These are phyloP conservation scores for Panicum hallii DNA, from an alignment of 202 grass and related monocot genomes.

Conservation along the genomic window DNA sequence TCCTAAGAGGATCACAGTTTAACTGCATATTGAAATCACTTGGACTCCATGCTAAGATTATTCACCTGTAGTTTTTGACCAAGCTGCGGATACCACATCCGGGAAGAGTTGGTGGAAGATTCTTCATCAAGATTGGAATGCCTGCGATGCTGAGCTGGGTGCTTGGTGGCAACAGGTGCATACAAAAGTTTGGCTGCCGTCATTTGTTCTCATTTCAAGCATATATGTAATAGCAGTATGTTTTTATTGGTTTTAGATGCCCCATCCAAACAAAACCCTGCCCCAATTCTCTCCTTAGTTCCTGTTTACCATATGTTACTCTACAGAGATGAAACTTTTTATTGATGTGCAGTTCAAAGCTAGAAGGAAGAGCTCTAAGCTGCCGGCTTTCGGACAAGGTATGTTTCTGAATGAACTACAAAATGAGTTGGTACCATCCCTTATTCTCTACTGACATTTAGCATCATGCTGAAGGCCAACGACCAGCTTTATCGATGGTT, in stretches of 20 bases:
- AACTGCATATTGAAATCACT: conserved; percentile 31
- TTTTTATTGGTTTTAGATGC: conserved; percentile 8
- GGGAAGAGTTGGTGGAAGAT: conserved; percentile 91
- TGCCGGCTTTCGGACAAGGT: conserved; percentile 96
- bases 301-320: conserved; percentile 37
- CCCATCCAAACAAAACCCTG: not conserved
- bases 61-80: conserved; percentile 78
- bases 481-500: conserved; percentile 86
- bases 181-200: not conserved
- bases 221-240: not conserved
- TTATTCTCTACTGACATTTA: conserved; percentile 51
- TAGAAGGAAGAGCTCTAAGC: conserved; percentile 84
- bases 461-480: conserved; percentile 65
- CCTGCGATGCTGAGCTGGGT: conserved; percentile 94
- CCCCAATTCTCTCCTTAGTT: not conserved
- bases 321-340: conserved; percentile 15
- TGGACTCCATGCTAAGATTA: conserved; percentile 20
- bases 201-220: conserved; percentile 24
- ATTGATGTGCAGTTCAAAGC: conserved; percentile 66
- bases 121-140: conserved; percentile 87
- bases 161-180: conserved; percentile 92
- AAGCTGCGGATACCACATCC: conserved; percentile 93
- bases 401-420: conserved; percentile 23
- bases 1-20: conserved; percentile 27
- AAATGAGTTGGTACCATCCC: conserved; percentile 7